Evolutionary conservation across 106 monocot species (phyloP).

Genomic region (Dendrobium catenatum): DNA sequence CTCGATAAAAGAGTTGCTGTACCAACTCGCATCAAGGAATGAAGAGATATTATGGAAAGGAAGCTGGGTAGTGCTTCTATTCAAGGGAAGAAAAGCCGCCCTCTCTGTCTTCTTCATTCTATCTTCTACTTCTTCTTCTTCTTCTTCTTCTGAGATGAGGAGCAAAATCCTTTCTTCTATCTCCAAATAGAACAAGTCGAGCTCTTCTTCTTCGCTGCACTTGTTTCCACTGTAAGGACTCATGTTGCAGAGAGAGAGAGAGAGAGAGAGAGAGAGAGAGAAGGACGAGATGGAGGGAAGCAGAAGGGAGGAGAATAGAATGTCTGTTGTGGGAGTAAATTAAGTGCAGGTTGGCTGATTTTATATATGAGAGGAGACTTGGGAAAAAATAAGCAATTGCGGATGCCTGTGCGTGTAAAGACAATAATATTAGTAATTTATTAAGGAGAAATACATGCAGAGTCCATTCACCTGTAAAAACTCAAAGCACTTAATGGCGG

Average conservation of each 20-base stretch:
- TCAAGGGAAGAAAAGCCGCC: neutral
- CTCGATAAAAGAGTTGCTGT: neutral
- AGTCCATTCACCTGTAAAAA: too few relatives aligned
- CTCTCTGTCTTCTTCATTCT: neutral
- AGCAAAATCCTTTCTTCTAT: constrained; percentile 2
- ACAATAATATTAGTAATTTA: too few relatives aligned
- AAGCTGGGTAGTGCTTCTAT: neutral
- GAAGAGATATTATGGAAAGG: neutral
- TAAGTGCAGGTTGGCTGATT: neutral
- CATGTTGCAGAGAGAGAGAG: neutral
- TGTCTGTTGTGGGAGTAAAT: neutral
- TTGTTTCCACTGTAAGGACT: neutral
- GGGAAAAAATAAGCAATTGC: neutral
- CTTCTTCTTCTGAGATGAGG: neutral
- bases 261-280: neutral
- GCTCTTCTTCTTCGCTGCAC: neutral
- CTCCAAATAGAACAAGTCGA: neutral
- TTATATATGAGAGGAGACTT: neutral
- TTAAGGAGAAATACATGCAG: too few relatives aligned
- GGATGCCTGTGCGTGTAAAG: neutral
- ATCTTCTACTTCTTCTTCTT: neutral
- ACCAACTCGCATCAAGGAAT: neutral
- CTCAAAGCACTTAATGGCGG: too few relatives aligned
- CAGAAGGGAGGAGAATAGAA: neutral
- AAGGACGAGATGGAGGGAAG: neutral